Percentiles rank a stretch among this genome's conserved stretches.
These are phyloP conservation scores for Ceratobasidium sp. DNA, from an alignment of 1,284 basidiomycete genomes.

Conservation along the genomic window DNA sequence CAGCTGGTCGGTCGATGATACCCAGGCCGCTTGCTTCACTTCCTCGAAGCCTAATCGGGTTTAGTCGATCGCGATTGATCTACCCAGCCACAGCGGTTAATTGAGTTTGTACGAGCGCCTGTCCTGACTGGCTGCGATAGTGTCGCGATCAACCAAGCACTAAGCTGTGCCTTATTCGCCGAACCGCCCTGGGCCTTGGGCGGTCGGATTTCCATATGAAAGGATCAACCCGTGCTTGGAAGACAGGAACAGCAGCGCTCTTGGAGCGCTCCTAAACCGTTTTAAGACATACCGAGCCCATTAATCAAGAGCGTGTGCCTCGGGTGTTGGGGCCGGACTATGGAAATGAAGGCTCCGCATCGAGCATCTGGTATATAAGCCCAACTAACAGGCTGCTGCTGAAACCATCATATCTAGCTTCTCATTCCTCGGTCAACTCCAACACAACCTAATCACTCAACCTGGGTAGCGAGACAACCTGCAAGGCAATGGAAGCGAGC, in stretches of 20 bases:
- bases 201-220: neutral
- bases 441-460: too few species aligned
- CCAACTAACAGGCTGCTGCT: neutral
- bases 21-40: neutral
- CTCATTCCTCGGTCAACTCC: too few species aligned
- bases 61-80: neutral
- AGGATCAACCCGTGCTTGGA: neutral
- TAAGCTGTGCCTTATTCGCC: slow-evolving; percentile 1
- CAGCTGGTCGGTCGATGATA: neutral
- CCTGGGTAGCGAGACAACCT: neutral
- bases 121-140: neutral
- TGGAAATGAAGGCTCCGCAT: neutral
- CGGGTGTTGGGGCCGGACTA: neutral
- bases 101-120: neutral
- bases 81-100: slow-evolving; percentile 5
- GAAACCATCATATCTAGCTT: neutral
- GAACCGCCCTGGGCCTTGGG: slow-evolving; percentile 2
- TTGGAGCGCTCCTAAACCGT: neutral
- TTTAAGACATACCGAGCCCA: neutral
- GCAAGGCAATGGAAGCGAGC: neutral
- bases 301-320: neutral
- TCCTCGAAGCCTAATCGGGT: neutral
- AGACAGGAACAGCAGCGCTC: neutral
- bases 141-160: neutral
- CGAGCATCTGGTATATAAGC: neutral